Evolutionary conservation across 2,329 filamentous ascomycete genomes (phyloP).

Genomic region (Epicoccum nigrum): DNA sequence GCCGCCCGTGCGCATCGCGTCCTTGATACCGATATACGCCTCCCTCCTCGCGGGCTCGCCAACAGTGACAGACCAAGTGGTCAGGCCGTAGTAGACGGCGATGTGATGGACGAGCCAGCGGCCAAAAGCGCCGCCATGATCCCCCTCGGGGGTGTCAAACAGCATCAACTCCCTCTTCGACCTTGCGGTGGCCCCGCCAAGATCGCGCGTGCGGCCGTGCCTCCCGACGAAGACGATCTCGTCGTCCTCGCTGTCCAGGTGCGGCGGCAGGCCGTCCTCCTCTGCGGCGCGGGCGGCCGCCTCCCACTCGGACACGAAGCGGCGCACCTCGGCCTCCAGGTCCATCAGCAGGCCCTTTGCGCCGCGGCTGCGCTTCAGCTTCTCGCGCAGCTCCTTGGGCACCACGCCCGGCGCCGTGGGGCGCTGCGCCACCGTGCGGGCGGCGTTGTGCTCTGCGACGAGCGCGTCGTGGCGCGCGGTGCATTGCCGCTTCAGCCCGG

Average conservation of each 20-base stretch:
- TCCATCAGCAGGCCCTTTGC: slow-evolving; percentile 81
- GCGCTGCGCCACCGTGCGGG: slow-evolving; percentile 47
- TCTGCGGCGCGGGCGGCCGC: slow-evolving; percentile 59
- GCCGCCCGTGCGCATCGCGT: slow-evolving; percentile 43
- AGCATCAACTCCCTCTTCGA: slow-evolving; percentile 71
- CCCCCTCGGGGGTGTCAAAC: slow-evolving; percentile 78
- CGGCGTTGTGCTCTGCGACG: slow-evolving; percentile 41
- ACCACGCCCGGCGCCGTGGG: slow-evolving; percentile 60
- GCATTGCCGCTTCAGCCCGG: slow-evolving; percentile 53
- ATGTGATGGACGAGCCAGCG: slow-evolving; percentile 94
- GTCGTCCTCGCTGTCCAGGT: slow-evolving; percentile 70
- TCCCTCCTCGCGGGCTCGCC: slow-evolving; percentile 74
- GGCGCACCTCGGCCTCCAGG: slow-evolving; percentile 82
- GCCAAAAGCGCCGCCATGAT: slow-evolving; percentile 79
- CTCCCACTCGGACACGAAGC: slow-evolving; percentile 71
- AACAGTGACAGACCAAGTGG: slow-evolving; percentile 79
- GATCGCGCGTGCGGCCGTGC: slow-evolving; percentile 68
- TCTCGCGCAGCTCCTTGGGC: slow-evolving; percentile 78
- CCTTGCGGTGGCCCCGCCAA: slow-evolving; percentile 57
- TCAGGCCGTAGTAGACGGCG: slow-evolving; percentile 87
- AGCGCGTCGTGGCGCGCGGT: slow-evolving; percentile 50
- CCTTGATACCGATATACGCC: slow-evolving; percentile 79
- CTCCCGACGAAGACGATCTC: slow-evolving; percentile 90
- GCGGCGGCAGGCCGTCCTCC: slow-evolving; percentile 50
- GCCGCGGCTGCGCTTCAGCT: slow-evolving; percentile 78